Conservation (phyloP, 2,329 filamentous ascomycete species). For the Ceratocystis cubensis region DNA sequence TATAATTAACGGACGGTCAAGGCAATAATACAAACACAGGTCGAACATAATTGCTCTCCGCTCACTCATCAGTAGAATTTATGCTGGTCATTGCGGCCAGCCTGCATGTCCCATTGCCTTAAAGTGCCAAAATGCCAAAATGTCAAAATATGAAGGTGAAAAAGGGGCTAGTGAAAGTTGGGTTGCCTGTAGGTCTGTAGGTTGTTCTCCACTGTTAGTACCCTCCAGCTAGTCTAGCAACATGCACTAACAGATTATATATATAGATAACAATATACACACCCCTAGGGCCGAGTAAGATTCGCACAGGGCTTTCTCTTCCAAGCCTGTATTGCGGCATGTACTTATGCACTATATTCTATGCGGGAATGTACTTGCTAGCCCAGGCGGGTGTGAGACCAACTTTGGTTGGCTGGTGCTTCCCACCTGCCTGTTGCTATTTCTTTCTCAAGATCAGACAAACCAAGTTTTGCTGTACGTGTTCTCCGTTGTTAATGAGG, state of each 20-base stretch:
- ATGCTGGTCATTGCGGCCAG: not conserved
- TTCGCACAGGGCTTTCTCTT: not conserved
- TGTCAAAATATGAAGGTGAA: not conserved
- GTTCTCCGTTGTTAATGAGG: conserved; percentile 6
- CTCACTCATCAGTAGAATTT: not conserved
- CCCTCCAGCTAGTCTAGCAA: not conserved
- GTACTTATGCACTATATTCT: not conserved
- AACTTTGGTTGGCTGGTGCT: not conserved
- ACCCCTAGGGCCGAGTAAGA: not conserved
- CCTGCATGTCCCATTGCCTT: not conserved
- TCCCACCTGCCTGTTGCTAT: not conserved
- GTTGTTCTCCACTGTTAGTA: not conserved
- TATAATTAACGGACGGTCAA: too few relatives aligned
- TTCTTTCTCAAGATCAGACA: not conserved
- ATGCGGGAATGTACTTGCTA: not conserved
- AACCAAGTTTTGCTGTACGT: conserved; percentile 3
- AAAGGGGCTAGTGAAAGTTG: not conserved
- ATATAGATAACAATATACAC: not conserved
- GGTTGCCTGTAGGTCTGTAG: not conserved
- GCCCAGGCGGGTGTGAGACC: not conserved
- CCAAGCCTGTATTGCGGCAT: not conserved
- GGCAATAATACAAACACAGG: too few relatives aligned
- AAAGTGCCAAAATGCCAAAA: not conserved
- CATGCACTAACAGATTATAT: not conserved
- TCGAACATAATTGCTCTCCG: not conserved